Conservation (phyloP, 768 basidiomycete genomes). For the Chalciporus pseudorubinellus region DNA sequence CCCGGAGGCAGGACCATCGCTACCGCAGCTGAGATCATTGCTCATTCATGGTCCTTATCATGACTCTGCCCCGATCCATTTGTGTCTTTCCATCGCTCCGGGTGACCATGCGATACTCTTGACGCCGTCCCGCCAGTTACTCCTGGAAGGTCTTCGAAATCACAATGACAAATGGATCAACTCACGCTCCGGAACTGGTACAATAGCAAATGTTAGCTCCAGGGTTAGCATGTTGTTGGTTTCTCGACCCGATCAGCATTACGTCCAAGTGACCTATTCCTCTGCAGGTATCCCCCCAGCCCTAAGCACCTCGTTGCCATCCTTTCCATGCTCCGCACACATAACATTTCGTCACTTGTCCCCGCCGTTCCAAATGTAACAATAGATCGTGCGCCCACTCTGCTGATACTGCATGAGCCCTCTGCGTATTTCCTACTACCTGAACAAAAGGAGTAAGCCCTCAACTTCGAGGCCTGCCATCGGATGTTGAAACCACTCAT, state of each 20-base stretch:
- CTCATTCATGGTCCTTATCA: slow-evolving; percentile 63
- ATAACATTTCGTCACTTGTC: slow-evolving; percentile 20
- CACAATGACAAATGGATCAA: slow-evolving; percentile 50
- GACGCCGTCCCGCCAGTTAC: slow-evolving; percentile 47
- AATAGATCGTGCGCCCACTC: slow-evolving; percentile 40
- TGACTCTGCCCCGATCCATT: slow-evolving; percentile 66
- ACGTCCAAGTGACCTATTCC: slow-evolving; percentile 7
- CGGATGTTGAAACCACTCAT: slow-evolving; percentile 2
- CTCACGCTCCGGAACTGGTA: slow-evolving; percentile 39
- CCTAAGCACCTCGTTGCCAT: slow-evolving; percentile 53
- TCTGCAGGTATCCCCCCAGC: slow-evolving; percentile 59
- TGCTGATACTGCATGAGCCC: slow-evolving; percentile 61
- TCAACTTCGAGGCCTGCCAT: too few species aligned
- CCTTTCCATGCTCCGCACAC: slow-evolving; percentile 46
- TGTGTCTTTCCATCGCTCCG: slow-evolving; percentile 50
- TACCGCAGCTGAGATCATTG: slow-evolving; percentile 59
- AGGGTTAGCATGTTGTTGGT: slow-evolving; percentile 58
- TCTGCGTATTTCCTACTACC: slow-evolving; percentile 50
- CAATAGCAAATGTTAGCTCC: slow-evolving; percentile 36
- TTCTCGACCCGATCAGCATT: background rate
- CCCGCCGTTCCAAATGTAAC: slow-evolving; percentile 33
- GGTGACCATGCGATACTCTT: slow-evolving; percentile 44
- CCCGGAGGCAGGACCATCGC: slow-evolving; percentile 38
- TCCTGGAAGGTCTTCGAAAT: slow-evolving; percentile 41
- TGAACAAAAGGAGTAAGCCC: slow-evolving; percentile 24